Evolutionary conservation across 306 rosid genomes (phyloP).

Genomic region (Cicer yamashitae): DNA sequence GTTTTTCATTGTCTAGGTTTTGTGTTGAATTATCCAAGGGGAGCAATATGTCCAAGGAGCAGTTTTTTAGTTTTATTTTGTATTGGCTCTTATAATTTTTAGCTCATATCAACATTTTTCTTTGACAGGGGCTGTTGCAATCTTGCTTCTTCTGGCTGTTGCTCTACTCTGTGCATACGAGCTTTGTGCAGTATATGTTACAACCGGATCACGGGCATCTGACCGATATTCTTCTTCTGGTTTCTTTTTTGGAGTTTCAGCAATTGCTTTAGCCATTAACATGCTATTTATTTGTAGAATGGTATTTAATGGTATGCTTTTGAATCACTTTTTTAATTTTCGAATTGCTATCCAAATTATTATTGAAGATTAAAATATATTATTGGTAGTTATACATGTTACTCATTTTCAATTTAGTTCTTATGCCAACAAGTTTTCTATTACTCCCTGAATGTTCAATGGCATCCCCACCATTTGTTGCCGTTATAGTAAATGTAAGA

Average conservation of each 20-base stretch:
- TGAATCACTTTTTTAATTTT: constrained; percentile 23
- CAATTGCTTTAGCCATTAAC: constrained; percentile 98
- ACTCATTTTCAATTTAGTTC: constrained; percentile 7
- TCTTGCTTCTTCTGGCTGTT: constrained; percentile 96
- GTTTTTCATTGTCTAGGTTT: background rate
- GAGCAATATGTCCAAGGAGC: constrained; percentile 1
- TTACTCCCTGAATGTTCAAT: background rate
- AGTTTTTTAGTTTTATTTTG: constrained; percentile 18
- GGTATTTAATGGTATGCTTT: constrained; percentile 88
- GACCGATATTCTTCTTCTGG: constrained; percentile 99
- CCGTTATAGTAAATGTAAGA: background rate
- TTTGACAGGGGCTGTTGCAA: constrained; percentile 89
- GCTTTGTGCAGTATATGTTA: constrained; percentile 98
- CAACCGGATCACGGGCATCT: constrained; percentile 93
- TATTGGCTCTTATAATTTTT: constrained; percentile 1
- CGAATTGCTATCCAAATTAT: constrained; percentile 27
- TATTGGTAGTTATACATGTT: constrained; percentile 1
- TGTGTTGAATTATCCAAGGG: constrained; percentile 6
- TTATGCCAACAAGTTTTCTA: background rate
- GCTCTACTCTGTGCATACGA: constrained; percentile 95
- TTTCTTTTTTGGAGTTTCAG: constrained; percentile 99
- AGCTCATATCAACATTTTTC: constrained; percentile 37
- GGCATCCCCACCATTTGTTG: constrained; percentile 4
- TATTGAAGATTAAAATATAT: constrained; percentile 8
- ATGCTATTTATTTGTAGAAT: constrained; percentile 98